phyloP scores from a whole-genome alignment of 2,329 filamentous ascomycete species.

The Penicillium frequentans region DNA sequence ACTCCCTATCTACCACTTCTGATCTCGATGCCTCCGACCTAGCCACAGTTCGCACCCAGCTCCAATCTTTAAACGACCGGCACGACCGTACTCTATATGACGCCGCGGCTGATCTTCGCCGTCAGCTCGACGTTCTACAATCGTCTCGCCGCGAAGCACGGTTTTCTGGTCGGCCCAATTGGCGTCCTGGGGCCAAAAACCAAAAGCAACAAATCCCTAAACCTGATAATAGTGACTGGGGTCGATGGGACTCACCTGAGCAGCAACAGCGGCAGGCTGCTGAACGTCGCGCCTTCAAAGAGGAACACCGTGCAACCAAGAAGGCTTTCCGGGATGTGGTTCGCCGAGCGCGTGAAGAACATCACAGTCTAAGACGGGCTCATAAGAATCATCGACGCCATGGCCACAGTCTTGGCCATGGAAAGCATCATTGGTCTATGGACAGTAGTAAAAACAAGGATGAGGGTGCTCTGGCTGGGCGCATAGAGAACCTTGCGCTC shows the following conservation, averaged over 20 bases:
- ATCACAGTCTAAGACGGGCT: slow-evolving; percentile 28
- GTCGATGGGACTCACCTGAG: slow-evolving; percentile 38
- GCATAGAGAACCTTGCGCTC: slow-evolving; percentile 18
- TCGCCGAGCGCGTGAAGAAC: slow-evolving; percentile 37
- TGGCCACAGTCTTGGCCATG: background rate
- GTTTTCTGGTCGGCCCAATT: slow-evolving; percentile 20
- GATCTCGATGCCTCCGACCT: slow-evolving; percentile 38
- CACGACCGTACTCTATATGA: slow-evolving; percentile 38
- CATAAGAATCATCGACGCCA: slow-evolving; percentile 26
- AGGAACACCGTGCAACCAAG: slow-evolving; percentile 37
- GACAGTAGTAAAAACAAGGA: background rate
- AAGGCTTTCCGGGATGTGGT: slow-evolving; percentile 39
- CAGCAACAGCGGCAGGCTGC: slow-evolving; percentile 30
- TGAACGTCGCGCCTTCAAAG: slow-evolving; percentile 34
- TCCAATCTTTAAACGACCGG: slow-evolving; percentile 34
- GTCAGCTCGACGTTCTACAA: slow-evolving; percentile 33
- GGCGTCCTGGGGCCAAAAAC: slow-evolving; percentile 20
- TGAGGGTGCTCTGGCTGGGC: slow-evolving; percentile 17
- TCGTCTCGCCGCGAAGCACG: slow-evolving; percentile 35
- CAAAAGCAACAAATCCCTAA: slow-evolving; percentile 5
- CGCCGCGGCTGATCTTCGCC: slow-evolving; percentile 36
- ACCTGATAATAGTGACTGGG: slow-evolving; percentile 27
- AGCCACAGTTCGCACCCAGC: slow-evolving; percentile 35
- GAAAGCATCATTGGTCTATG: background rate
- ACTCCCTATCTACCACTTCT: slow-evolving; percentile 38